Conservation (phyloP, 2,329 filamentous ascomycete species). For the Penicillium italicum region DNA sequence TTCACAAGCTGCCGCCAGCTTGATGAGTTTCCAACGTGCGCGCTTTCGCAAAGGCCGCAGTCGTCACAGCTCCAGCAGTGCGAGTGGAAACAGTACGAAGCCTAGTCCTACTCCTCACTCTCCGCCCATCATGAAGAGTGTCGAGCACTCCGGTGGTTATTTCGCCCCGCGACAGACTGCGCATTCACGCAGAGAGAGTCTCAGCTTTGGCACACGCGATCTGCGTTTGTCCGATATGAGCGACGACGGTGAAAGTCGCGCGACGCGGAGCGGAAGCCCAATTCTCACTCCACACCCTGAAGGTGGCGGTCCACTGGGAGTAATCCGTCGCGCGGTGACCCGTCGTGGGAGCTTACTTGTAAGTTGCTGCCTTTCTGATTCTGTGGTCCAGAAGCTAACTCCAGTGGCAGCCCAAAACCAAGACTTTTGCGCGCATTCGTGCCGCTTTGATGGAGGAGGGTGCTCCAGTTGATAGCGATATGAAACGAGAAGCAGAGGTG, state of each 20-base stretch:
- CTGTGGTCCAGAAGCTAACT: neutral
- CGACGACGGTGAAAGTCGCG: conserved; percentile 66
- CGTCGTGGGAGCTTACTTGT: conserved; percentile 84
- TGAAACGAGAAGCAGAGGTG: conserved; percentile 87
- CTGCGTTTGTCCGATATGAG: conserved; percentile 74
- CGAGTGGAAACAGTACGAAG: conserved; percentile 66
- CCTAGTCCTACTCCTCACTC: conserved; percentile 70
- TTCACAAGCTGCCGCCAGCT: conserved; percentile 69
- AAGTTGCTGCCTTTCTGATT: conserved; percentile 35
- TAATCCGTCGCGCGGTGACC: conserved; percentile 78
- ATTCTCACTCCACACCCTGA: conserved; percentile 36
- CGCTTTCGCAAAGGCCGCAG: conserved; percentile 57
- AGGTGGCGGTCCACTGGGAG: conserved; percentile 61
- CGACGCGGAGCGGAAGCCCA: conserved; percentile 35
- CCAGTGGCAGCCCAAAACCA: conserved; percentile 75
- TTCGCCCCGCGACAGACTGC: conserved; percentile 51
- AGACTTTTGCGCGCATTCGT: conserved; percentile 88
- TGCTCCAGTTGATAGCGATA: conserved; percentile 82
- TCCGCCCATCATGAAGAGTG: conserved; percentile 62
- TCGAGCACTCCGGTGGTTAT: conserved; percentile 53
- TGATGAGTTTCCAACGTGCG: conserved; percentile 72
- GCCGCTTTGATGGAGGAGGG: conserved; percentile 86
- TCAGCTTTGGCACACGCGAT: conserved; percentile 86
- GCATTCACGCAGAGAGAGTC: conserved; percentile 72
- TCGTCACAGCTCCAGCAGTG: conserved; percentile 66